These are phyloP conservation scores for Salmacisia buchloeana DNA, from an alignment of 1,284 basidiomycete species.

Conservation along the genomic window DNA sequence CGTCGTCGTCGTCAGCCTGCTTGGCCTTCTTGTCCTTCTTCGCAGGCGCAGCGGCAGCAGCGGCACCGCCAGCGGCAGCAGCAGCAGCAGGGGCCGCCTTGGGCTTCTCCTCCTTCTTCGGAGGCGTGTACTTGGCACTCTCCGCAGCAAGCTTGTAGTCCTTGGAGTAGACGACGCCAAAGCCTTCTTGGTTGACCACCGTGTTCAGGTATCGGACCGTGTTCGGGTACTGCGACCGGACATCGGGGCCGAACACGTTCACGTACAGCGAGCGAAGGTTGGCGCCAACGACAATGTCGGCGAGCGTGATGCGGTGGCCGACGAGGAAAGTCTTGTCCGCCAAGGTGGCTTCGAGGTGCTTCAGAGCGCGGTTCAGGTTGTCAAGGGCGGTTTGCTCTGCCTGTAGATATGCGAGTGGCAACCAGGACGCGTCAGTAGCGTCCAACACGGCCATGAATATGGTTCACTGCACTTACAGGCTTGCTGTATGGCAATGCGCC, in stretches of 20 bases:
- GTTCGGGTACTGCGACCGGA: slow-evolving; percentile 58
- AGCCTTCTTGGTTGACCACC: slow-evolving; percentile 64
- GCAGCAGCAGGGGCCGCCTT: slow-evolving; percentile 33
- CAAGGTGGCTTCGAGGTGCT: slow-evolving; percentile 70
- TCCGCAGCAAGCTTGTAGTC: slow-evolving; percentile 60
- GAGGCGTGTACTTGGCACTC: background rate
- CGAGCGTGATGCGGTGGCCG: slow-evolving; percentile 86
- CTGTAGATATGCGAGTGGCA: background rate
- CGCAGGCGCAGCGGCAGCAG: slow-evolving; percentile 60
- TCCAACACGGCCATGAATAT: background rate
- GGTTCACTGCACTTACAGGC: slow-evolving; percentile 18
- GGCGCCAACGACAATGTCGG: slow-evolving; percentile 71
- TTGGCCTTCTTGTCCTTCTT: slow-evolving; percentile 51
- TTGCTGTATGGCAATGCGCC: slow-evolving; percentile 50
- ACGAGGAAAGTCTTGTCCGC: slow-evolving; percentile 80
- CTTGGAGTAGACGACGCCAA: slow-evolving; percentile 34
- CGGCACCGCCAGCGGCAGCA: slow-evolving; percentile 50
- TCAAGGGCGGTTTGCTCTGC: slow-evolving; percentile 59
- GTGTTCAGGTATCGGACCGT: slow-evolving; percentile 67
- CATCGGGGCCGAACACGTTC: slow-evolving; percentile 29
- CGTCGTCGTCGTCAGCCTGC: slow-evolving; percentile 63
- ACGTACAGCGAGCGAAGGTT: slow-evolving; percentile 27
- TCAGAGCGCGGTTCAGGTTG: slow-evolving; percentile 56
- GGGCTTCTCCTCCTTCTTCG: slow-evolving; percentile 57
- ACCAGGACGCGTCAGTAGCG: background rate